Evolutionary conservation across 352 stramenopile genomes (phyloP).

Genomic region (Phytopythium sindhum): DNA sequence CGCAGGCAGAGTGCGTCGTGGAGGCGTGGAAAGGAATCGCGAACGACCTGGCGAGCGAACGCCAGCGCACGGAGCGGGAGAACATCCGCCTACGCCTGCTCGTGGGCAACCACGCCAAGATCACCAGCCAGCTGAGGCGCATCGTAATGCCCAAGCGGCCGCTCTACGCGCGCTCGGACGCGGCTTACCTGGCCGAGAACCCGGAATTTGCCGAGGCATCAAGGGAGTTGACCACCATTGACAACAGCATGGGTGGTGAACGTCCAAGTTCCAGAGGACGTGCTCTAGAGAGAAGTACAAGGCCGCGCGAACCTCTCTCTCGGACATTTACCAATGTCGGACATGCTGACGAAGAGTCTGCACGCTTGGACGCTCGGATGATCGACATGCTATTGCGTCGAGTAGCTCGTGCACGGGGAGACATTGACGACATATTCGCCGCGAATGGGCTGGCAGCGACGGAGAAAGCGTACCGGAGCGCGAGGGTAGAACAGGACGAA

Average conservation of each 20-base stretch:
- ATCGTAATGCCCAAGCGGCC: slow-evolving; percentile 41
- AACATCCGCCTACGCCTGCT: slow-evolving; percentile 55
- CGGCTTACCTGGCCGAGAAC: background rate
- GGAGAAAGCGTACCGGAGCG: slow-evolving; percentile 14
- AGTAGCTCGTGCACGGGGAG: background rate
- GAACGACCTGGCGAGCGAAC: slow-evolving; percentile 36
- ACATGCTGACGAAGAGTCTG: background rate
- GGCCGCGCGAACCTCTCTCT: slow-evolving; percentile 3
- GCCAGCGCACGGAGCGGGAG: slow-evolving; percentile 39
- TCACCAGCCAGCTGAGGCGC: slow-evolving; percentile 49
- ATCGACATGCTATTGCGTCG: slow-evolving; percentile 2
- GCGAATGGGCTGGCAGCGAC: slow-evolving; percentile 6
- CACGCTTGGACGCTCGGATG: slow-evolving; percentile 1
- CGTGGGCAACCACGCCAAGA: slow-evolving; percentile 45
- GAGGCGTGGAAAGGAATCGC: slow-evolving; percentile 42
- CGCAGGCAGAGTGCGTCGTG: background rate
- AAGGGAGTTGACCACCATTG: background rate
- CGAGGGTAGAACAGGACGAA: slow-evolving; percentile 13
- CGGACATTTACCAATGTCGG: slow-evolving; percentile 18
- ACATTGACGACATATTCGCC: slow-evolving; percentile 2
- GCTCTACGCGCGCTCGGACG: background rate
- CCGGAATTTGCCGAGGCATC: slow-evolving; percentile 9
- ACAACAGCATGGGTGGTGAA: background rate
- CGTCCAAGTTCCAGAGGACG: background rate
- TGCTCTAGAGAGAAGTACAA: background rate